Conservation (phyloP, 78 protist genomes). For the Mantamonas sphyraenae region DNA sequence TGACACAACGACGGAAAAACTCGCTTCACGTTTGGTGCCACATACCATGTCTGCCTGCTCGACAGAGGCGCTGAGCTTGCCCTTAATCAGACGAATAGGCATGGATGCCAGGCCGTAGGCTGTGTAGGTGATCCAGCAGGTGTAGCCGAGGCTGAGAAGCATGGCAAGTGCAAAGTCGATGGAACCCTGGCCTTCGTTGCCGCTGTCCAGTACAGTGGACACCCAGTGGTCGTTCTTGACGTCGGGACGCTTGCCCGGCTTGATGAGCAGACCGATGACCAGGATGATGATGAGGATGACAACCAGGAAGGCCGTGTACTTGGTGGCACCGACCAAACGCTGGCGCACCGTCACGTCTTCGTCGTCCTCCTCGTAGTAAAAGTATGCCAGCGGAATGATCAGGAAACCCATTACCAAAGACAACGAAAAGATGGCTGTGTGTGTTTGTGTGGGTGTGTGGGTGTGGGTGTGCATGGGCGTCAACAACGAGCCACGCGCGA, state of each 20-base stretch:
- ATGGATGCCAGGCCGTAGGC: conserved; percentile 47
- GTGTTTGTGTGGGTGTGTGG: too few relatives aligned
- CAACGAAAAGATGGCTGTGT: conserved; percentile 26
- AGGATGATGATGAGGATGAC: conserved; percentile 32
- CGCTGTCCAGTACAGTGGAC: conserved; percentile 2
- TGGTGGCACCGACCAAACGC: conserved; percentile 26
- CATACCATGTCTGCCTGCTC: conserved; percentile 21
- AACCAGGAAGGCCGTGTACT: conserved; percentile 38
- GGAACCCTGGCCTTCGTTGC: conserved; percentile 4
- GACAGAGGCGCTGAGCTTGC: conserved; percentile 12
- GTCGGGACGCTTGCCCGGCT: not conserved
- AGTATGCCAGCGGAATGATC: conserved; percentile 60
- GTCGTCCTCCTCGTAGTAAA: conserved; percentile 53
- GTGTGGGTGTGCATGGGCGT: too few relatives aligned
- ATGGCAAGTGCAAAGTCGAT: conserved; percentile 31
- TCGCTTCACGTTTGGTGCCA: too few relatives aligned
- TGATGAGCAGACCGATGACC: conserved; percentile 40
- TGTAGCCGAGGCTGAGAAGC: conserved; percentile 28
- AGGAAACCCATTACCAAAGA: too few relatives aligned
- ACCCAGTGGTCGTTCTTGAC: conserved; percentile 2
- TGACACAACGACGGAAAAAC: too few relatives aligned
- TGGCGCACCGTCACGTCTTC: conserved; percentile 28
- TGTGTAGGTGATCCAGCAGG: conserved; percentile 33
- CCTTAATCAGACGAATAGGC: conserved; percentile 54
- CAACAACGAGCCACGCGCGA: too few relatives aligned